phyloP scores from a whole-genome alignment of 2,329 filamentous ascomycete genomes.

The Tolypocladium tundrense region DNA sequence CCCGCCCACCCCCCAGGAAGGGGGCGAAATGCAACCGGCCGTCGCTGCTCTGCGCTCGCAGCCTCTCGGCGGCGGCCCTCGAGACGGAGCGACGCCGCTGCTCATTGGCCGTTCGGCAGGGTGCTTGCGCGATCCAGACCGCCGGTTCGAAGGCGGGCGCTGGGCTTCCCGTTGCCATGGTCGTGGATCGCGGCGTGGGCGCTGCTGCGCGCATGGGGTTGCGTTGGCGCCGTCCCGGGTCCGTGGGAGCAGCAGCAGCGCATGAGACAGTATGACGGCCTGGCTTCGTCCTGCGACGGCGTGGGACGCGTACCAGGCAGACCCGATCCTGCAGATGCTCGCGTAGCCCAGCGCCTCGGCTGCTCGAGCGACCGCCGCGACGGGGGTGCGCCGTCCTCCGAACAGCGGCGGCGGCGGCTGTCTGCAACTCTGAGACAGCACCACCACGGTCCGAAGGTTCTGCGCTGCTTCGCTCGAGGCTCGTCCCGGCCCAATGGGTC shows the following conservation, averaged over 20 bases:
- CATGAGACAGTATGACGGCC: neutral
- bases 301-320: neutral
- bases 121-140: conserved; percentile 5
- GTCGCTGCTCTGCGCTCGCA: neutral
- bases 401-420: neutral
- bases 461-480: neutral
- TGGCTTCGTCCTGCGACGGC: neutral
- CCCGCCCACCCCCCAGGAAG: neutral
- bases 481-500: conserved; percentile 3
- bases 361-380: neutral
- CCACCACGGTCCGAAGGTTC: neutral
- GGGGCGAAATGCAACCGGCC: conserved; percentile 3
- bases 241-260: neutral
- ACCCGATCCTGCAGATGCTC: conserved; percentile 4
- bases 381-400: neutral
- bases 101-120: conserved; percentile 6
- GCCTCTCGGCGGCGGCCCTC: neutral
- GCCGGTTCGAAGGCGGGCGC: conserved; percentile 1
- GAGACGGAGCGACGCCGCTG: conserved; percentile 1
- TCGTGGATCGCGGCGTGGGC: neutral
- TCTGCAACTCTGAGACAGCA: conserved; percentile 1
- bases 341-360: conserved; percentile 2
- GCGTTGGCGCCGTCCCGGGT: neutral
- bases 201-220: neutral
- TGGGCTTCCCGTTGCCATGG: neutral